Evolutionary conservation across 805 yeast genomes (phyloP), one percentile per base, ranked within the genome.

Genomic region (Danielia oregonensis): DNA sequence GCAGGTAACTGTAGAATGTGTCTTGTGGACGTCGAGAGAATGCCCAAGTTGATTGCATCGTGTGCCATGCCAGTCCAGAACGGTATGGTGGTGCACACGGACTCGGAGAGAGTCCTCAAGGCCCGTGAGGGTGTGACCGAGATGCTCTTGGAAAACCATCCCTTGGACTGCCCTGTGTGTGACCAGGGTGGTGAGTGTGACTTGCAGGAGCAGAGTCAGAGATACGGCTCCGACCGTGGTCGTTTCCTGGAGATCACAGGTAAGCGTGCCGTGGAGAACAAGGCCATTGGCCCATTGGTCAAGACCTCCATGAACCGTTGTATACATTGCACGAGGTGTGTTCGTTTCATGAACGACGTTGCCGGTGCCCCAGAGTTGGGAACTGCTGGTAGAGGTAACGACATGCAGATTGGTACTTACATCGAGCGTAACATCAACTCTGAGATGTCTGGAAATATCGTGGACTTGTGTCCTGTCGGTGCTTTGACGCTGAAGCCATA

Each of bases 181-280:
- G 95, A 86, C 65, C 95, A 86, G 65, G 95, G 95, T 64, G 95
- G 95, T 46, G 95, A 86, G 62, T 86, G 95, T 70, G 95, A 86
- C 59, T 73, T 86, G 50, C 95, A 86, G 67, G 95, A 86, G 57
- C 95, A 86, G 68, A 71, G 86, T 13, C 67, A 80, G 55, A 75
- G 93, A 57, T 83, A 83, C 56, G 95, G 95, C 40, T 65, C 83
- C 34, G 95, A 86, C 63, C 76, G 95, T 44, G 94, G 95, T 47
- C 76, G 95, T 59, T 86, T 82, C 67, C 63, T 72, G 42, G 95
- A 86, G 61, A 75, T 85, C 36, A 70, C 76, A 37, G 95, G 95
- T 54, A 86, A 86, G 67, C 75, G 95, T 53, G 94, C 95, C 21
- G 88, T 82, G 29, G 95, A 86, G 65, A 87, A 86, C 70, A 86